phyloP scores from a whole-genome alignment of 352 stramenopile species.

The Pythium oligandrum region DNA sequence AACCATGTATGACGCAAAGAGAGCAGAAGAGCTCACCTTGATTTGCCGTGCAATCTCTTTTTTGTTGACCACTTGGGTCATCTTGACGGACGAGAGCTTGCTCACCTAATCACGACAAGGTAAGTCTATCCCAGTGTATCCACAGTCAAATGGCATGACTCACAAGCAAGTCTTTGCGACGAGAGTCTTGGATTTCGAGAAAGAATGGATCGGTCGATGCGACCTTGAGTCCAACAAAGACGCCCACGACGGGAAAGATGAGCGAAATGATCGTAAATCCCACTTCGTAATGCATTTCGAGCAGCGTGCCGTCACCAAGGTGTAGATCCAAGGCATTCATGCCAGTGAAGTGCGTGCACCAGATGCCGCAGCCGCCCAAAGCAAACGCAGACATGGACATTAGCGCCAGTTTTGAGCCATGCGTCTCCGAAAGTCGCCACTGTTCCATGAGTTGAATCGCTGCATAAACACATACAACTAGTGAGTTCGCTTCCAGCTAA shows the following conservation, averaged over 20 bases:
- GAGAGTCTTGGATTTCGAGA: conserved; percentile 5
- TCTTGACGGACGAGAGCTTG: conserved; percentile 32
- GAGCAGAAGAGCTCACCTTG: conserved; percentile 15
- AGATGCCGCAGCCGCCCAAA: conserved; percentile 55
- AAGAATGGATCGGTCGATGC: conserved; percentile 10
- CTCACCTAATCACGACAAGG: conserved; percentile 12
- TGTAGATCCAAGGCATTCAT: conserved; percentile 49
- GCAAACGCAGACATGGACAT: conserved; percentile 29
- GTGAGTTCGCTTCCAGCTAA: background rate
- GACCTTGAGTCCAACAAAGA: conserved; percentile 35
- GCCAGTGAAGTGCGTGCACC: conserved; percentile 64
- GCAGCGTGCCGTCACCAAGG: conserved; percentile 28
- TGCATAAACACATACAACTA: background rate
- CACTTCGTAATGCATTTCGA: conserved; percentile 47
- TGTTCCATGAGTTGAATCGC: conserved; percentile 24
- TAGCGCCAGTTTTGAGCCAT: conserved; percentile 26
- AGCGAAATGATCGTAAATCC: conserved; percentile 48
- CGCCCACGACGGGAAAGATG: conserved; percentile 38
- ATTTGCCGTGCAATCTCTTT: conserved; percentile 24
- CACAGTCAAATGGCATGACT: background rate
- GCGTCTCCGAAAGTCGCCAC: conserved; percentile 11
- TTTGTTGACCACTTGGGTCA: conserved; percentile 32
- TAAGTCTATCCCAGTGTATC: background rate
- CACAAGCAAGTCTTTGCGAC: conserved; percentile 7
- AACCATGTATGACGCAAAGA: background rate